Evolutionary conservation across 2,329 filamentous ascomycete species (phyloP), one percentile per base, ranked within the genome.

Genomic region (Botrytis medusae): DNA sequence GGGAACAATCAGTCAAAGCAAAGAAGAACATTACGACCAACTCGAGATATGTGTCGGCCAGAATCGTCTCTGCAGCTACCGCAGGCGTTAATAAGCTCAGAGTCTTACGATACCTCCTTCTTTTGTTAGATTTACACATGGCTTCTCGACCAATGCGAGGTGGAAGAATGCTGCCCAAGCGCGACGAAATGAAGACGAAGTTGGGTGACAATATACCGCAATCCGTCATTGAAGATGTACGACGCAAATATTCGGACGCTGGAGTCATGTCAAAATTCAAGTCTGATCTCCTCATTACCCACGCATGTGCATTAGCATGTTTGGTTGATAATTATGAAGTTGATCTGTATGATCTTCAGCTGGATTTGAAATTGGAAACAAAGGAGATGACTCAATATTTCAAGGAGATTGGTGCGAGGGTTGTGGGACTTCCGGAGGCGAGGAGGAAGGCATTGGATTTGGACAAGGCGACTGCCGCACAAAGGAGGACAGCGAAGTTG

Each of bases 281-380:
- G 80, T 83, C 87, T 46, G 92, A 95, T 79, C 86, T 93, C 75
- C 83, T 95, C 46, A 89, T 90, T 79, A 93, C 92, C 25, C 91
- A 94, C 82, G 89, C 92, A 78, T 92, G 90, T 78, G 91, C 88
- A 1, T 86, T 94, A 74, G 89, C 91, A 42, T 87, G 92, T 80
- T 88, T 93, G 75, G 84, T 94, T 29, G 92, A 94, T 78, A 90
- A 91, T 79, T 94, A 90, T 79, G 89, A 91, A 79, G 89, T 93
- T 72, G 90, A 95, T 78, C 90, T 90, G 10, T 87, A 87, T 75
- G 87, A 91, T 76, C 83, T 97, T 76, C 87, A 89, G 71, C 89
- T 92, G 75, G 93, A 96, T 80, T 82, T 96, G 74, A 87, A 88
- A 79, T 79, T 95, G 73, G 92, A 94, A 77, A 89, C 91, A 81